Percentiles rank a stretch among this genome's conserved stretches.
Evolutionary conservation across 2,329 filamentous ascomycete genomes (phyloP).

Genomic region (Ophiostoma fasciatum): DNA sequence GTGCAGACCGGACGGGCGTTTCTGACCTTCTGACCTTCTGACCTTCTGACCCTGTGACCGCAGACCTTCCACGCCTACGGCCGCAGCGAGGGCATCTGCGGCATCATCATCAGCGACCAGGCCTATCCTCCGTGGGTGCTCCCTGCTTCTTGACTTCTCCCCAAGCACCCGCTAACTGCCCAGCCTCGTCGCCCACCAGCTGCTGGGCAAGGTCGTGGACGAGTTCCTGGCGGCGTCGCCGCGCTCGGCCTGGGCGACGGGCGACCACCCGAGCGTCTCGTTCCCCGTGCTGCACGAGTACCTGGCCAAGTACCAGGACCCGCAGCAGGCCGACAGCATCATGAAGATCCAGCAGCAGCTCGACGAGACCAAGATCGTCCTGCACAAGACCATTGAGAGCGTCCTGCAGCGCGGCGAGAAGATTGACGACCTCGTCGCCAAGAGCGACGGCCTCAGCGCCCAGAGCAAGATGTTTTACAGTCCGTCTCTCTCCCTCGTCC

Average conservation of each 20-base stretch:
- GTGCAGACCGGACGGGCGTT: too few species aligned
- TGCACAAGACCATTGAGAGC: constrained; percentile 93
- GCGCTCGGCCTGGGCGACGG: constrained; percentile 47
- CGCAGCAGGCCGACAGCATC: constrained; percentile 75
- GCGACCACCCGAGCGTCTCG: constrained; percentile 32
- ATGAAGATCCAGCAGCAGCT: constrained; percentile 93
- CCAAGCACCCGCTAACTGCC: neutral
- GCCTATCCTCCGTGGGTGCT: constrained; percentile 44
- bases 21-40: too few species aligned
- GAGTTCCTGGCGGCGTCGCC: constrained; percentile 65
- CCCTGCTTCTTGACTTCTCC: too few species aligned
- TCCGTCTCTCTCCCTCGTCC: neutral
- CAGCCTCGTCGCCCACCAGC: constrained; percentile 62
- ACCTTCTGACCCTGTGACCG: neutral
- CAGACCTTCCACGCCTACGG: constrained; percentile 53
- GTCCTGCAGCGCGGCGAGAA: constrained; percentile 85
- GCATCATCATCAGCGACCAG: constrained; percentile 63
- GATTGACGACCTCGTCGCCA: constrained; percentile 83
- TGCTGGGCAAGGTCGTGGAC: constrained; percentile 75
- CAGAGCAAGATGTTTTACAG: constrained; percentile 98
- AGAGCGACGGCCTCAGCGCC: constrained; percentile 78
- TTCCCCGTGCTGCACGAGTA: constrained; percentile 73
- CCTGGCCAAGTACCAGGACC: constrained; percentile 62
- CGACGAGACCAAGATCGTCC: constrained; percentile 91
- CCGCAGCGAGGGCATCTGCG: constrained; percentile 58